Evolutionary conservation across 805 yeast species (phyloP).

Genomic region (Candida chauliodis): DNA sequence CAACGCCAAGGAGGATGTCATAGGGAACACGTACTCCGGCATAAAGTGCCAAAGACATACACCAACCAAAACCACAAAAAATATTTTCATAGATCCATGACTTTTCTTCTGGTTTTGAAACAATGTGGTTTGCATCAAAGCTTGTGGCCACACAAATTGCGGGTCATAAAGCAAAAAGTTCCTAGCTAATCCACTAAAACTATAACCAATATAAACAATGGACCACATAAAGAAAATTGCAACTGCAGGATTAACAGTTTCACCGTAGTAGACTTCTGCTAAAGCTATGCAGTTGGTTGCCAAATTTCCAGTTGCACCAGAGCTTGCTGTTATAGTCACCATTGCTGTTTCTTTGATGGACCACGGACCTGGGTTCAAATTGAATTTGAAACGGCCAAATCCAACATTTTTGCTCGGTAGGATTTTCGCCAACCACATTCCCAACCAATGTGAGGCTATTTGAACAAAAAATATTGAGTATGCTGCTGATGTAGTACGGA

Average conservation of each 20-base stretch:
- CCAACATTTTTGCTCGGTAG: constrained; percentile 30
- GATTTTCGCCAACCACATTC: constrained; percentile 37
- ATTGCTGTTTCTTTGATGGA: constrained; percentile 46
- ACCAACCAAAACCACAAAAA: constrained; percentile 26
- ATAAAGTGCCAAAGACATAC: constrained; percentile 43
- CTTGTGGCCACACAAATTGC: constrained; percentile 44
- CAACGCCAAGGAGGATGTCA: constrained; percentile 43
- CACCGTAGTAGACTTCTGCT: constrained; percentile 38
- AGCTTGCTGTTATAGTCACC: constrained; percentile 45
- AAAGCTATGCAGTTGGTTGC: constrained; percentile 43
- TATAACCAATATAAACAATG: constrained; percentile 47
- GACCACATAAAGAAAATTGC: constrained; percentile 45
- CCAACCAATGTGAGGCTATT: constrained; percentile 40
- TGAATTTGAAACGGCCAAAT: constrained; percentile 20
- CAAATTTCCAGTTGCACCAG: constrained; percentile 46
- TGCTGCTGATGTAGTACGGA: constrained; percentile 40
- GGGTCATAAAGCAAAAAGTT: constrained; percentile 43
- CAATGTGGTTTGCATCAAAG: constrained; percentile 45
- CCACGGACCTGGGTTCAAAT: constrained; percentile 50
- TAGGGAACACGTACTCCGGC: constrained; percentile 44
- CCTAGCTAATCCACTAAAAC: constrained; percentile 46
- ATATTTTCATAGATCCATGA: constrained; percentile 31
- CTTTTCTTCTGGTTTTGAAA: constrained; percentile 26
- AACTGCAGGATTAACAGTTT: constrained; percentile 26
- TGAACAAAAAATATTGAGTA: constrained; percentile 48